Percentiles rank a stretch among this genome's conserved stretches.
phyloP scores from a whole-genome alignment of 2,329 filamentous ascomycete species.

The Chaetothyriales sp. region DNA sequence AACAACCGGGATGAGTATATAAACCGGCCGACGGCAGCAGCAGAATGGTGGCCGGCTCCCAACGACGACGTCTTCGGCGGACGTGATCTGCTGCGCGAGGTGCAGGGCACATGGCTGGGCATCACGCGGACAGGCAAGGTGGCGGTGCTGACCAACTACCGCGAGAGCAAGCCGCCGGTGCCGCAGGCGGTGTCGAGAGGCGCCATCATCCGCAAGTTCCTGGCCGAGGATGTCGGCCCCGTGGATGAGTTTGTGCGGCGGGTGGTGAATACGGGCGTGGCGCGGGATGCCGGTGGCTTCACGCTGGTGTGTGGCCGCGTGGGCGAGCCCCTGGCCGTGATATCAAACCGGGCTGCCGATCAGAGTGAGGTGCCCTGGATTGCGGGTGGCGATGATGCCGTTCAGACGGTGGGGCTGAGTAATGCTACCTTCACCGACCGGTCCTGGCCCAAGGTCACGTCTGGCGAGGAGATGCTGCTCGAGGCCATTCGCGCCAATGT shows the following conservation, averaged over 20 bases:
- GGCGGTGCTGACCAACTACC: constrained; percentile 50
- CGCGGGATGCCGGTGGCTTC: constrained; percentile 47
- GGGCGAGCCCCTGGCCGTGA: constrained; percentile 38
- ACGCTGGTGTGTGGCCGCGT: constrained; percentile 45
- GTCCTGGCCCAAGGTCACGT: constrained; percentile 46
- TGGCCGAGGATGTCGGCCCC: constrained; percentile 30
- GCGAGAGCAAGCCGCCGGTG: constrained; percentile 35
- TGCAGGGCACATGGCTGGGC: constrained; percentile 50
- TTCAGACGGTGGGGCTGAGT: constrained; percentile 43
- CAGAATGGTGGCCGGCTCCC: constrained; percentile 45
- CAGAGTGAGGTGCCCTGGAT: constrained; percentile 38
- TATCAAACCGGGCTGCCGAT: constrained; percentile 47
- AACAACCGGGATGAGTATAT: constrained; percentile 63
- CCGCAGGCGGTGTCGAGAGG: constrained; percentile 39
- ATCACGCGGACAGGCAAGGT: constrained; percentile 46
- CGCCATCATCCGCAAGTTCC: constrained; percentile 44
- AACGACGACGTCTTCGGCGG: constrained; percentile 43
- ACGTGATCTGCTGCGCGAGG: constrained; percentile 44
- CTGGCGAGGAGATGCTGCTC: constrained; percentile 40
- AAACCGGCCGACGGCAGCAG: constrained; percentile 42
- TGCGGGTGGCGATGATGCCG: constrained; percentile 27
- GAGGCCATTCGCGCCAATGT: constrained; percentile 35
- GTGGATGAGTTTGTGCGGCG: constrained; percentile 38
- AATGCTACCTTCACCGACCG: constrained; percentile 45
- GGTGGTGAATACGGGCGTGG: constrained; percentile 39